Percentiles rank a stretch among this genome's conserved stretches.
phyloP scores from a whole-genome alignment of 768 basidiomycete genomes.

The Tricholoma hemisulphureum region DNA sequence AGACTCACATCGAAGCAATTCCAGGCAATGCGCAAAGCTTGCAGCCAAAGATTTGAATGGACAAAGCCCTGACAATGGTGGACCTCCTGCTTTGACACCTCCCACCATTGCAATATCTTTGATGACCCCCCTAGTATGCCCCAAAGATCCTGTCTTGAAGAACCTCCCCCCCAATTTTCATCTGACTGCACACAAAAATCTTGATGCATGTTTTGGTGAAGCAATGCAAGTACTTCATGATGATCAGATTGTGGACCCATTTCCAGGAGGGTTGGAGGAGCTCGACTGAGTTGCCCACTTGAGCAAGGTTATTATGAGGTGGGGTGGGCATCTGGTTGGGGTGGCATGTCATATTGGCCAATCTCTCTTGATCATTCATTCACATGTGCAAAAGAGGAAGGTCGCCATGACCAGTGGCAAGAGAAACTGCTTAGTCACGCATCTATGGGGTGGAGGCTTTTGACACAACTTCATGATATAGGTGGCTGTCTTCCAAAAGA shows the following conservation, averaged over 20 bases:
- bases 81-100: no score
- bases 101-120: no score
- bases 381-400: not conserved
- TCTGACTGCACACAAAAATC: not conserved
- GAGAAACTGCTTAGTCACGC: conserved; percentile 3
- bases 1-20: no score
- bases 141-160: no score
- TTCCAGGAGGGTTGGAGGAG: no score
- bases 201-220: not conserved
- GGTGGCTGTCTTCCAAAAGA: not conserved
- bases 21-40: no score
- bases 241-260: not conserved
- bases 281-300: not conserved
- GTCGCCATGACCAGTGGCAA: not conserved
- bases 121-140: no score
- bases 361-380: not conserved
- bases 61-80: no score
- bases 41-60: no score
- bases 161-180: no score
- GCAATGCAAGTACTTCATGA: not conserved
- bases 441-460: not conserved
- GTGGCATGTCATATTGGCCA: not conserved
- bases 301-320: not conserved
- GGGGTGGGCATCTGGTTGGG: not conserved
- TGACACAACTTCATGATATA: not conserved